Evolutionary conservation across 768 basidiomycete species (phyloP).

Genomic region (Candolleomyces eurysporus): DNA sequence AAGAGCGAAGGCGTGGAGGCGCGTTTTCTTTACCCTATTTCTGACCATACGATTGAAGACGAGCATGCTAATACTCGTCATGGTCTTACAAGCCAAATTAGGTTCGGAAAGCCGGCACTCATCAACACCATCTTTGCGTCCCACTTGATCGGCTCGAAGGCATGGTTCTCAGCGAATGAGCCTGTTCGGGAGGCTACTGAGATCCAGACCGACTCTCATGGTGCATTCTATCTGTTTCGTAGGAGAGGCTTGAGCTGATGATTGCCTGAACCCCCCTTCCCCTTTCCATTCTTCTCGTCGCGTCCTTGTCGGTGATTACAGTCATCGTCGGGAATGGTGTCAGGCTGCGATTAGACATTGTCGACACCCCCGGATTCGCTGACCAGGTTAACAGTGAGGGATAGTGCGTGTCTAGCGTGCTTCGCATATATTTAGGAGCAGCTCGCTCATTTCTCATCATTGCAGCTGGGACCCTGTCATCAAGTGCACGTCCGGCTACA

Average conservation of each 20-base stretch:
- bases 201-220: conserved; percentile 92
- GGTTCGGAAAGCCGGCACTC: conserved; percentile 96
- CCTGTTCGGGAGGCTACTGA: conserved; percentile 95
- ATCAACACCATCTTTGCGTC: conserved; percentile 99
- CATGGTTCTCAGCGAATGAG: conserved; percentile 82
- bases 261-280: no score
- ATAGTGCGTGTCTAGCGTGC: conserved; percentile 55
- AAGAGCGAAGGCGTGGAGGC: neutral
- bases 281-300: neutral
- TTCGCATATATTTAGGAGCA: no score
- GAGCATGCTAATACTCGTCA: neutral
- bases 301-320: conserved; percentile 26
- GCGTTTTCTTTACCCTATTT: neutral
- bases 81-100: conserved; percentile 76
- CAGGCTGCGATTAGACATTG: conserved; percentile 90
- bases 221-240: no score
- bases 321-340: conserved; percentile 97
- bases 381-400: conserved; percentile 99
- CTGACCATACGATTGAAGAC: neutral
- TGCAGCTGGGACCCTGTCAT: conserved; percentile 42
- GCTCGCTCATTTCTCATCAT: no score
- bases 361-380: conserved; percentile 98
- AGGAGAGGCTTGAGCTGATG: no score
- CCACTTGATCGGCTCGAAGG: conserved; percentile 97
- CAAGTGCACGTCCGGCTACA: conserved; percentile 59